phyloP scores from a whole-genome alignment of 257 asterid species.

The Ajuga chamaepitys region DNA sequence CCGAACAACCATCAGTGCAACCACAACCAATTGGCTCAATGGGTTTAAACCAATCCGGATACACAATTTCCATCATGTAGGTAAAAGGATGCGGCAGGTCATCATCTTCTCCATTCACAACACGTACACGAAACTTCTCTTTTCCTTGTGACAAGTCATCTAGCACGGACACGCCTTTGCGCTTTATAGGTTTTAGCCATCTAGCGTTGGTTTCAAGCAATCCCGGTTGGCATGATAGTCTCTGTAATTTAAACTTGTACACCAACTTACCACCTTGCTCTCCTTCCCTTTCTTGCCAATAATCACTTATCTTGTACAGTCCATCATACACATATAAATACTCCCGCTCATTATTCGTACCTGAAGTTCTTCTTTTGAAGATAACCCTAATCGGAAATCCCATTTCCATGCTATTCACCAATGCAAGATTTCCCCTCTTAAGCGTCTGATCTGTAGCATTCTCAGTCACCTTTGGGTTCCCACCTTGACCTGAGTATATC shows the following conservation, averaged over 20 bases:
- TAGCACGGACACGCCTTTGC: constrained; percentile 1
- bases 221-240: constrained; percentile 46
- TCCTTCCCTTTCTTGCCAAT: constrained; percentile 35
- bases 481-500: constrained; percentile 74
- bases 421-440: constrained; percentile 60
- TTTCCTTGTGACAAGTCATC: constrained; percentile 52
- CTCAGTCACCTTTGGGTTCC: constrained; percentile 22
- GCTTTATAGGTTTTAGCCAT: not conserved
- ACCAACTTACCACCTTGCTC: constrained; percentile 41
- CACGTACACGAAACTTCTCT: constrained; percentile 49
- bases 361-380: constrained; percentile 23
- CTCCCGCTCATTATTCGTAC: constrained; percentile 10
- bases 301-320: constrained; percentile 38
- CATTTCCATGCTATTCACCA: constrained; percentile 39
- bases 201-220: not conserved
- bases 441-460: constrained; percentile 59
- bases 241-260: constrained; percentile 50
- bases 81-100: constrained; percentile 40
- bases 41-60: constrained; percentile 31
- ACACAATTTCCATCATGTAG: constrained; percentile 38
- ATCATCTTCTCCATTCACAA: constrained; percentile 45
- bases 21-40: constrained; percentile 48
- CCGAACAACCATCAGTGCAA: constrained; percentile 58
- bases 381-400: constrained; percentile 63
- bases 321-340: constrained; percentile 55